These are phyloP conservation scores for Ensete ventricosum DNA, from an alignment of 176 grass and related monocot species.

Conservation along the genomic window DNA sequence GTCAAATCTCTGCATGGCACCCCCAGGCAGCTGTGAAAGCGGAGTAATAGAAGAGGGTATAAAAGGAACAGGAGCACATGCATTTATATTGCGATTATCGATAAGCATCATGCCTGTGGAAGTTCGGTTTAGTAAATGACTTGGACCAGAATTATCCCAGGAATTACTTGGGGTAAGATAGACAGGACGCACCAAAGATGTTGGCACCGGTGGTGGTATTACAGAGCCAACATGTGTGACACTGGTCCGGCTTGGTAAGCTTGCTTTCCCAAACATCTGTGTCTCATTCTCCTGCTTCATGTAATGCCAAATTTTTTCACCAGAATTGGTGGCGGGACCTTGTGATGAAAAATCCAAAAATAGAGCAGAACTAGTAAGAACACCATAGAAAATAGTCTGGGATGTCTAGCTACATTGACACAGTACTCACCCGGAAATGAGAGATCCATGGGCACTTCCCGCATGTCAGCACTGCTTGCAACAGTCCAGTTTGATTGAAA, in stretches of 20 bases:
- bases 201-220: conserved; percentile 60
- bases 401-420: conserved; percentile 8
- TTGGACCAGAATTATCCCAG: conserved; percentile 53
- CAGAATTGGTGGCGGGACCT: conserved; percentile 31
- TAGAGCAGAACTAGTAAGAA: background rate
- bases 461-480: conserved; percentile 16
- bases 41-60: conserved; percentile 60
- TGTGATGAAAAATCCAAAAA: conserved; percentile 37
- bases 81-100: conserved; percentile 44
- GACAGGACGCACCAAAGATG: conserved; percentile 55
- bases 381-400: background rate
- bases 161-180: conserved; percentile 57
- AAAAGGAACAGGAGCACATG: conserved; percentile 62
- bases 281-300: conserved; percentile 35
- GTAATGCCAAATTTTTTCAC: conserved; percentile 41
- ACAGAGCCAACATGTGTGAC: conserved; percentile 39
- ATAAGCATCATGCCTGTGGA: conserved; percentile 52
- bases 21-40: conserved; percentile 39
- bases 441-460: conserved; percentile 34
- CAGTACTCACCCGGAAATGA: conserved; percentile 47
- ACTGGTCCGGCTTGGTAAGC: conserved; percentile 32
- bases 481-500: conserved; percentile 34
- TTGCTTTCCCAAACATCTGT: conserved; percentile 41
- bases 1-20: conserved; percentile 46
- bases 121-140: conserved; percentile 46